Conservation (phyloP, 495 filamentous ascomycete genomes). For the Lentithecium fluviatile region DNA sequence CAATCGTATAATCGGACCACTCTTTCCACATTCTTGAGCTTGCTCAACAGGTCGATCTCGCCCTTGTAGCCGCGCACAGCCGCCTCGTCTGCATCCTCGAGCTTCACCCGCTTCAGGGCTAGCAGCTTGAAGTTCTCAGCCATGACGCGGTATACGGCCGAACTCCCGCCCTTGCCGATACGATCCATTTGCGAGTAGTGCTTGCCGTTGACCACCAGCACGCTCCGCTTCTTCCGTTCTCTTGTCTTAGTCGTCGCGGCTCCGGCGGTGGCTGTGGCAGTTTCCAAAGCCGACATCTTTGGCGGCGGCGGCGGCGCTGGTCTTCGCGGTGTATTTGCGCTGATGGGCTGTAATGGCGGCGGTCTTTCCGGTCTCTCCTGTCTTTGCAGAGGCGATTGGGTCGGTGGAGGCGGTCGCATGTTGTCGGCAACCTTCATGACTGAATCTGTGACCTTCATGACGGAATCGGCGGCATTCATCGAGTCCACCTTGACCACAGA, state of each 20-base stretch:
- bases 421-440: constrained; percentile 18
- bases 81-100: constrained; percentile 82
- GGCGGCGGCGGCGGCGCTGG: constrained; percentile 77
- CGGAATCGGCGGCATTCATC: background rate
- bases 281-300: constrained; percentile 92
- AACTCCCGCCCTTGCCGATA: constrained; percentile 87
- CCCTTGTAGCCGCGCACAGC: constrained; percentile 90
- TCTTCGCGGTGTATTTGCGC: constrained; percentile 78
- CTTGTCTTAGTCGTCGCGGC: constrained; percentile 67
- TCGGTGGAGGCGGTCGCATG: constrained; percentile 35
- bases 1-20: constrained; percentile 89
- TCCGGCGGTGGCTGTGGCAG: constrained; percentile 81
- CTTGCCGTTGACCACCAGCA: constrained; percentile 86
- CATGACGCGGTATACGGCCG: constrained; percentile 93
- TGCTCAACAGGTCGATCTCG: constrained; percentile 88
- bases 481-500: constrained; percentile 24
- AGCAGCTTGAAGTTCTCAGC: constrained; percentile 94
- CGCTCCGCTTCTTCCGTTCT: constrained; percentile 69
- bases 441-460: constrained; percentile 14
- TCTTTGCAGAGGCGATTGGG: constrained; percentile 38
- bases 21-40: constrained; percentile 76
- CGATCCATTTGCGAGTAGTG: constrained; percentile 83
- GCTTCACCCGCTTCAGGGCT: constrained; percentile 86
- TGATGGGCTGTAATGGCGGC: constrained; percentile 61
- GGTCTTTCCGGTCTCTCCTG: constrained; percentile 60